phyloP scores from a whole-genome alignment of 2,329 filamentous ascomycete species.

The Coniochaeta sp. region DNA sequence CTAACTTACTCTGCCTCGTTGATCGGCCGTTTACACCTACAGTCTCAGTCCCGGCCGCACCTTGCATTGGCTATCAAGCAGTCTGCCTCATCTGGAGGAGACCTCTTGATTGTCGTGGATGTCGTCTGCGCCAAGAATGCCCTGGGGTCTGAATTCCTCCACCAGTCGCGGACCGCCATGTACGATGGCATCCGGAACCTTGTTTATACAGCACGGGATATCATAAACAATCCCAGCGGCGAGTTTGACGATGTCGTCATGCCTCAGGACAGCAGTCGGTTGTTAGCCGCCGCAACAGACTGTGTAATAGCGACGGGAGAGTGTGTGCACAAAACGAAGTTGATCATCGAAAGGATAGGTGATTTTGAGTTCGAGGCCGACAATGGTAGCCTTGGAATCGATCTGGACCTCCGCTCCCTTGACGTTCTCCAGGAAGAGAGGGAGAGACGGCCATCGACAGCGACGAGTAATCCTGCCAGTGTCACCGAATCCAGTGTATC shows the following conservation, averaged over 20 bases:
- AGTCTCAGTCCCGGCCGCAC: slow-evolving; percentile 84
- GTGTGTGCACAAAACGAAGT: slow-evolving; percentile 79
- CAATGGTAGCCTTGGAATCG: slow-evolving; percentile 44
- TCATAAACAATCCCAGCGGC: slow-evolving; percentile 60
- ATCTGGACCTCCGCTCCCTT: slow-evolving; percentile 45
- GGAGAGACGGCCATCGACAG: slow-evolving; percentile 10
- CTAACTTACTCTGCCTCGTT: slow-evolving; percentile 88
- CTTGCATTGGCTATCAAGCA: slow-evolving; percentile 76
- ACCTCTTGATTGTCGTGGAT: slow-evolving; percentile 72
- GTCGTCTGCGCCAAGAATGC: slow-evolving; percentile 73
- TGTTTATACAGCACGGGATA: slow-evolving; percentile 72
- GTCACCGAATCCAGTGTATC: slow-evolving; percentile 28
- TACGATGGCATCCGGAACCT: slow-evolving; percentile 73
- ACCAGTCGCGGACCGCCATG: slow-evolving; percentile 66
- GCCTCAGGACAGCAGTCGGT: slow-evolving; percentile 67
- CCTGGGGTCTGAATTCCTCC: slow-evolving; percentile 57
- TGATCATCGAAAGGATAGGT: slow-evolving; percentile 78
- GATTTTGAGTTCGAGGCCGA: slow-evolving; percentile 84
- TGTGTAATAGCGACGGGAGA: slow-evolving; percentile 89
- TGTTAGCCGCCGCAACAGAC: slow-evolving; percentile 72
- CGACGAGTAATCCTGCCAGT: slow-evolving; percentile 27
- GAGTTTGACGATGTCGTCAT: slow-evolving; percentile 68
- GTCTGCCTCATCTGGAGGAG: slow-evolving; percentile 72
- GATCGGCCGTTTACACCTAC: slow-evolving; percentile 80
- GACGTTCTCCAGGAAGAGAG: slow-evolving; percentile 31